phyloP scores from a whole-genome alignment of 1,284 basidiomycete species.

The Ganoderma lucidum region DNA sequence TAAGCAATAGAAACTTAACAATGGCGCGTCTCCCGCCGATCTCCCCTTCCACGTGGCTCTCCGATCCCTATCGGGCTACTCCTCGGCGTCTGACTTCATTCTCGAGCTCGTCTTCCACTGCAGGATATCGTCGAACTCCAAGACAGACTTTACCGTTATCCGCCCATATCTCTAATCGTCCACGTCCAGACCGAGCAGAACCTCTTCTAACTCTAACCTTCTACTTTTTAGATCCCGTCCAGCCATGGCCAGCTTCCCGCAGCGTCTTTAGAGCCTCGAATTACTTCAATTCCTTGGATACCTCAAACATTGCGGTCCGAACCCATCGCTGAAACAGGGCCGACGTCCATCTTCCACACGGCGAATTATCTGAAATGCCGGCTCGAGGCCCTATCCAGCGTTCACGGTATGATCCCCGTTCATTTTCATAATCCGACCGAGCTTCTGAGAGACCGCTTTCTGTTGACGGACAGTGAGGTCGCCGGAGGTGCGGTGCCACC shows the following conservation, averaged over 20 bases:
- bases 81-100: not conserved
- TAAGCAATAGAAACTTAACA: conserved; percentile 1
- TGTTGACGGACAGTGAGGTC: not conserved
- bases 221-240: not conserved
- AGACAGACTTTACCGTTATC: not conserved
- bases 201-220: not conserved
- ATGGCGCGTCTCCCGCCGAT: not conserved
- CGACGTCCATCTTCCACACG: not conserved
- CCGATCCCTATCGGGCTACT: not conserved
- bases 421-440: not conserved
- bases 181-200: not conserved
- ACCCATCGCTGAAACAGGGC: not conserved
- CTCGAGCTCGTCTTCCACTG: not conserved
- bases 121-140: not conserved
- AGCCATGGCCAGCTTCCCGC: not conserved
- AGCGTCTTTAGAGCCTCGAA: not conserved
- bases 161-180: not conserved
- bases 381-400: not conserved
- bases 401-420: not conserved
- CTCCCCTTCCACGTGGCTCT: conserved; percentile 8
- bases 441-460: not conserved
- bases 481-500: not conserved
- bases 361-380: not conserved
- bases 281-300: not conserved
- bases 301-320: not conserved